Base-by-base conservation (phyloP, 2,329 filamentous ascomycete genomes). In the Fusarium zealandicum region DNA sequence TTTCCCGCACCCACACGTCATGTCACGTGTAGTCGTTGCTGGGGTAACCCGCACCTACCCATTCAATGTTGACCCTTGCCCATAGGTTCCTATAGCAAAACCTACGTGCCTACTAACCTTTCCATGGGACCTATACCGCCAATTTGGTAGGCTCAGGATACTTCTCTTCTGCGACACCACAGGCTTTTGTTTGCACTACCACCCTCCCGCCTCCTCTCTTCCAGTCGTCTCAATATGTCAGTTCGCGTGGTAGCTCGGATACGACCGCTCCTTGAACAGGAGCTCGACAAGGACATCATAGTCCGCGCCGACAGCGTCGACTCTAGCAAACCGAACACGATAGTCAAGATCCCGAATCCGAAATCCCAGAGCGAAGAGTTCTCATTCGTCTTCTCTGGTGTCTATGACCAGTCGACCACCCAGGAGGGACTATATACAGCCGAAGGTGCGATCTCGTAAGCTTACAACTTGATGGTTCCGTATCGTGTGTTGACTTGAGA, bases 321-420 rank as follows among this genome's bases (percentile, higher is more conserved):
- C 44, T 77, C 83, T 39, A 83, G 82, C 63, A 82, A 81, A 61
- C 81, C 86, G 16, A 85, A 83, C 58, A 87, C 82, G 20, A 77
- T 96, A 25, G 86, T 98, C 69, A 89, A 90, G 72, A 96, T 98
- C 68, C 93, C 93, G 4, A 97, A 92, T 70, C 93, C 93, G 0
- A 96, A 95, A 78, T 97, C 97, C 69, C 90, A 91, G 61, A 80
- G 83, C 17, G 93, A 98, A 75, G 90, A 93, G 69, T 98, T 93
- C 75, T 92, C 90, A 47, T 99, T 98, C 73, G 86, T 93, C 45
- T 98, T 98, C 81, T 96, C 95, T 79, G 85, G 90, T 64, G 93
- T 98, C 49, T 98, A 96, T 74, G 91, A 91, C 69, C 85, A 88
- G 66, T 75, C 82, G 30, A 88, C 90, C 13, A 86, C 90, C 8